Evolutionary conservation across 371 early-diverging fungal genomes (phyloP).

Genomic region (Syncephalastrum sp.): DNA sequence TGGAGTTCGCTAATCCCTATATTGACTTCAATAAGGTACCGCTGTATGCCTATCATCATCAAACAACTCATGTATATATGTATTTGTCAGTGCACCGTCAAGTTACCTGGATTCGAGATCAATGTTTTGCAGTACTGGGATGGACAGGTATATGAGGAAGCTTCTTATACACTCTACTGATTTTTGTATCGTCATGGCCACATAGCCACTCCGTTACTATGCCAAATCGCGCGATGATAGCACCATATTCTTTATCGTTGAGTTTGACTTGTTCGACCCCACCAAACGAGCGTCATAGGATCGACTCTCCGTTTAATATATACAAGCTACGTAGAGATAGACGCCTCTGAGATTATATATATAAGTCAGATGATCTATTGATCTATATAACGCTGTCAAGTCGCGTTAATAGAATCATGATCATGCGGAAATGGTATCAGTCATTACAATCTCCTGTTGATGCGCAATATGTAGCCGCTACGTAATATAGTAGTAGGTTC

Average conservation of each 20-base stretch:
- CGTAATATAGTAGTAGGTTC: too few relatives aligned
- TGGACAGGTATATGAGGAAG: conserved; percentile 47
- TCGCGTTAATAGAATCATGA: too few relatives aligned
- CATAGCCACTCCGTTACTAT: conserved; percentile 58
- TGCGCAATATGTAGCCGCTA: too few relatives aligned
- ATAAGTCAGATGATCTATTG: too few relatives aligned
- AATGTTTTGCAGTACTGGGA: conserved; percentile 65
- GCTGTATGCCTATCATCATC: not conserved
- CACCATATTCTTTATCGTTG: conserved; percentile 54
- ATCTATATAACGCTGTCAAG: too few relatives aligned
- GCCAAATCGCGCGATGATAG: conserved; percentile 49
- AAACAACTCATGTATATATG: not conserved
- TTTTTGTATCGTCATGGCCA: too few relatives aligned
- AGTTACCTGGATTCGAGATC: conserved; percentile 63
- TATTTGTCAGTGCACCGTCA: conserved; percentile 28
- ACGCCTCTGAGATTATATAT: too few relatives aligned
- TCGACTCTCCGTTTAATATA: too few relatives aligned
- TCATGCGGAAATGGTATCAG: too few relatives aligned
- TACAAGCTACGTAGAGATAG: too few relatives aligned
- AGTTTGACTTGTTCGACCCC: conserved; percentile 46
- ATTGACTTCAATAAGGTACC: conserved; percentile 53
- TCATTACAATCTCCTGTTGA: too few relatives aligned
- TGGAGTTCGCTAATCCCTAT: conserved; percentile 72
- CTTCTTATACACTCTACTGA: too few relatives aligned
- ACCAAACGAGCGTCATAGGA: not conserved